phyloP scores from a whole-genome alignment of 2,329 filamentous ascomycete genomes.

The Penicillium rolfsii region DNA sequence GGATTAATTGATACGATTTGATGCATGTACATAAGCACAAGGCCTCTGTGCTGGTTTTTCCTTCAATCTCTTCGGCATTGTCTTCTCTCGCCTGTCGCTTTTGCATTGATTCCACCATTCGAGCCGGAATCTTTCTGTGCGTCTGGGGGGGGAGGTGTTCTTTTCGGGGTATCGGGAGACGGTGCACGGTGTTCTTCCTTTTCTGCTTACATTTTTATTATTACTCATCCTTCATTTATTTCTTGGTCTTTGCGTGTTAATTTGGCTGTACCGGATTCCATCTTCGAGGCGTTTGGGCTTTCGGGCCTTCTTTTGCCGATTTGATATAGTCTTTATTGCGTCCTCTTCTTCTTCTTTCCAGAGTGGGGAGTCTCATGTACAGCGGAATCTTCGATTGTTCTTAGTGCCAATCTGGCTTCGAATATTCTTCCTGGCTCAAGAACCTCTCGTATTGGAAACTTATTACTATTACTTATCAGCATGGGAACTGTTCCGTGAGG shows the following conservation, averaged over 20 bases:
- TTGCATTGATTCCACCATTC: slow-evolving; percentile 29
- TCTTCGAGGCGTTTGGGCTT: slow-evolving; percentile 28
- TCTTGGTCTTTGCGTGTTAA: slow-evolving; percentile 6
- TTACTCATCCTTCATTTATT: background rate
- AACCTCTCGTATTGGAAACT: background rate
- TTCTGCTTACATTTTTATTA: background rate
- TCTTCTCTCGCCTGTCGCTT: slow-evolving; percentile 29
- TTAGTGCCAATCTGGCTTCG: background rate
- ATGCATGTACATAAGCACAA: slow-evolving; percentile 44
- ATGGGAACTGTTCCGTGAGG: background rate
- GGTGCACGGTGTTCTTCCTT: slow-evolving; percentile 38
- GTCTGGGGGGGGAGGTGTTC: slow-evolving; percentile 33
- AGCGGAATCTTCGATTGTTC: background rate
- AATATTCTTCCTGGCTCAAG: background rate
- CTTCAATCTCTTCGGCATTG: slow-evolving; percentile 29
- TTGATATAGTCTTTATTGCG: slow-evolving; percentile 7
- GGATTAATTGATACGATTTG: slow-evolving; percentile 36
- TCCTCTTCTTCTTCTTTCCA: slow-evolving; percentile 15
- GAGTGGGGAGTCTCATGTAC: slow-evolving; percentile 11
- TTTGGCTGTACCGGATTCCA: slow-evolving; percentile 36
- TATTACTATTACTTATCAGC: background rate
- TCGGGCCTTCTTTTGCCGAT: slow-evolving; percentile 15
- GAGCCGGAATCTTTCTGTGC: slow-evolving; percentile 25
- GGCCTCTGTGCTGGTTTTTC: slow-evolving; percentile 33
- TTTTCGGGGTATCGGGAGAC: slow-evolving; percentile 25